Conservation (phyloP, 2,329 filamentous ascomycete genomes). For the Colletotrichum sp. region DNA sequence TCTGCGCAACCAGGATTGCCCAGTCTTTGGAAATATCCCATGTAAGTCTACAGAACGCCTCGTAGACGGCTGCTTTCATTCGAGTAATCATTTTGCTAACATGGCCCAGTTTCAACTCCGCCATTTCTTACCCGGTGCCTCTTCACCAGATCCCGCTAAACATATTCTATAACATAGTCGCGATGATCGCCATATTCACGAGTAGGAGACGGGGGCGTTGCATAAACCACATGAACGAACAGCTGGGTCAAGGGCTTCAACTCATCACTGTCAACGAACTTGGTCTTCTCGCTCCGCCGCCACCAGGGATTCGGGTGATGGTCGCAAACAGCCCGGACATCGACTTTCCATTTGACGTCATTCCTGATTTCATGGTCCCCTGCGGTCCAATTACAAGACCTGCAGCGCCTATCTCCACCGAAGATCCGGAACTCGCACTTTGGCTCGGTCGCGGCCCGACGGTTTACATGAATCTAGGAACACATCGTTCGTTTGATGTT, state of each 20-base stretch:
- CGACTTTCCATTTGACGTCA: neutral
- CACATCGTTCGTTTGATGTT: slow-evolving; percentile 31
- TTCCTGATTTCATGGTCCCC: neutral
- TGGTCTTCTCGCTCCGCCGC: neutral
- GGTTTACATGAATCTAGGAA: slow-evolving; percentile 54
- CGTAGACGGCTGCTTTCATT: neutral
- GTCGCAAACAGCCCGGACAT: neutral
- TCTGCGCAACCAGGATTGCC: neutral
- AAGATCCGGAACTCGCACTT: slow-evolving; percentile 44
- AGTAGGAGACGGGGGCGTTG: neutral
- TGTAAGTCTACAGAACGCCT: neutral
- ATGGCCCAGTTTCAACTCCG: neutral
- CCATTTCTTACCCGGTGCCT: neutral
- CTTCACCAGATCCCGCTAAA: neutral
- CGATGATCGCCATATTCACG: neutral
- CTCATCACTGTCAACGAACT: neutral
- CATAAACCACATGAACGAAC: neutral
- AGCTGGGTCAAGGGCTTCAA: neutral
- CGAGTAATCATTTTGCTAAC: neutral
- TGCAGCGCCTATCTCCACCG: slow-evolving; percentile 35
- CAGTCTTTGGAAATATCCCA: neutral
- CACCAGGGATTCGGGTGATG: neutral
- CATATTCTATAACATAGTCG: neutral
- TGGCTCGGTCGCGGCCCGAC: slow-evolving; percentile 50
- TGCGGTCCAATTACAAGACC: slow-evolving; percentile 52